Conservation (phyloP, 768 basidiomycete species). For the Serendipita sp. region DNA sequence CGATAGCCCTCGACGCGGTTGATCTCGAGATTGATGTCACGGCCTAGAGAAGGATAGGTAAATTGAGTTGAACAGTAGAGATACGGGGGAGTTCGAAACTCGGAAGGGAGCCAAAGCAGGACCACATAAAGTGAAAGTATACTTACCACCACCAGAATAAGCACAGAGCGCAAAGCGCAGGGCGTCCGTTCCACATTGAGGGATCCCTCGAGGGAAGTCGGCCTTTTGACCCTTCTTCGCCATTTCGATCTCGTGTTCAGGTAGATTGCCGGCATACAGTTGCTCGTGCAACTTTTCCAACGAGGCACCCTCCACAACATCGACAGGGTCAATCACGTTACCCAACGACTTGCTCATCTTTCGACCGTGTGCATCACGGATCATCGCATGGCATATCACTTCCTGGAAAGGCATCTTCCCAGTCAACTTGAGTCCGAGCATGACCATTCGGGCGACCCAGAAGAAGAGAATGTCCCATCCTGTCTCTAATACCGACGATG, state of each 20-base stretch:
- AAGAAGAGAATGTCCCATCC: conserved; percentile 99
- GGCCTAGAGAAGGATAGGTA: conserved; percentile 32
- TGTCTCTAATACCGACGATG: conserved; percentile 81
- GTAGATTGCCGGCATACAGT: conserved; percentile 79
- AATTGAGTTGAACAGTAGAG: neutral
- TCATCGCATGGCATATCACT: conserved; percentile 96
- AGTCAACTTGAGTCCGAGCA: conserved; percentile 81
- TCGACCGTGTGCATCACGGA: conserved; percentile 93
- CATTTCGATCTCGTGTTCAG: conserved; percentile 81
- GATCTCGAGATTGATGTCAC: conserved; percentile 95
- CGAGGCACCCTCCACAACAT: conserved; percentile 74
- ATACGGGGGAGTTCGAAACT: neutral
- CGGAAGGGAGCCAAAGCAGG: neutral
- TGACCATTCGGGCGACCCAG: conserved; percentile 98
- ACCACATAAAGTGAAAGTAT: neutral
- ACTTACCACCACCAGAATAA: conserved; percentile 73
- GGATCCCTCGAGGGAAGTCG: conserved; percentile 97
- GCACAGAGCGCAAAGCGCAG: conserved; percentile 89
- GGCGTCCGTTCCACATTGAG: conserved; percentile 96
- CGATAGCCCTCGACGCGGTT: conserved; percentile 92
- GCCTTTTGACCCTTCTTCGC: conserved; percentile 95
- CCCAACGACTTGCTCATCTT: conserved; percentile 99
- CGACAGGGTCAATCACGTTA: conserved; percentile 93
- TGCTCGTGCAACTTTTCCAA: conserved; percentile 74
- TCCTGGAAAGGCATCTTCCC: conserved; percentile 87